Conservation (phyloP, 352 stramenopile species). For the Plasmopara muralis region DNA sequence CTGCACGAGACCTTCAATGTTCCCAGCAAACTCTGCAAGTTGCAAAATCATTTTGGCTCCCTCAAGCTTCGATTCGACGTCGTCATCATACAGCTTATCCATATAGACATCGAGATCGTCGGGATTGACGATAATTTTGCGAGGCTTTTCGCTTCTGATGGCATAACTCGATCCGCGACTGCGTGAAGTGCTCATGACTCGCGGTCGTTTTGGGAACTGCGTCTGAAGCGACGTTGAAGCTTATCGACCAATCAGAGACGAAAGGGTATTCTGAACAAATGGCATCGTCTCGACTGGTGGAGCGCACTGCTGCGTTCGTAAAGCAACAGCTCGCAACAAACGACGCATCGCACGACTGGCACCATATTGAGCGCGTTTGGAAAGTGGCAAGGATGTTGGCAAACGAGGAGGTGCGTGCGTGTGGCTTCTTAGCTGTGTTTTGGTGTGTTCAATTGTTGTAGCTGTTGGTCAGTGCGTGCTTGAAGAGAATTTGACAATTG, state of each 20-base stretch:
- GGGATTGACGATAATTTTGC: conserved; percentile 51
- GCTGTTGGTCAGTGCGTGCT: conserved; percentile 36
- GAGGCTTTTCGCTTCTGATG: conserved; percentile 28
- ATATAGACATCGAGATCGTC: conserved; percentile 91
- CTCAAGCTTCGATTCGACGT: conserved; percentile 77
- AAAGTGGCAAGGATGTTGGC: conserved; percentile 62
- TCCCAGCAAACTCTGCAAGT: conserved; percentile 82
- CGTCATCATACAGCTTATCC: conserved; percentile 91
- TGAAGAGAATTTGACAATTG: conserved; percentile 56
- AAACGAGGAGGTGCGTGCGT: conserved; percentile 52
- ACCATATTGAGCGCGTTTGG: conserved; percentile 86
- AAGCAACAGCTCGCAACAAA: conserved; percentile 61
- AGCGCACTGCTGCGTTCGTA: conserved; percentile 68
- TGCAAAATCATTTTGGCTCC: conserved; percentile 90
- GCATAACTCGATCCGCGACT: conserved; percentile 12
- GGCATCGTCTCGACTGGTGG: conserved; percentile 50
- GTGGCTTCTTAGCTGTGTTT: background rate
- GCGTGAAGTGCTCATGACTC: conserved; percentile 26
- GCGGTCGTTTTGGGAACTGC: conserved; percentile 6
- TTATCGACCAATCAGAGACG: conserved; percentile 14
- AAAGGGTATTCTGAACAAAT: conserved; percentile 6
- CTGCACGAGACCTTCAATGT: conserved; percentile 90
- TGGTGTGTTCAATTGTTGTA: no score
- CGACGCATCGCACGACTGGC: conserved; percentile 83
- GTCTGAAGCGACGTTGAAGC: conserved; percentile 17